Percentiles rank a stretch among this genome's conserved stretches.
Conservation (phyloP, 495 filamentous ascomycete genomes). For the Penicillium goetzii region DNA sequence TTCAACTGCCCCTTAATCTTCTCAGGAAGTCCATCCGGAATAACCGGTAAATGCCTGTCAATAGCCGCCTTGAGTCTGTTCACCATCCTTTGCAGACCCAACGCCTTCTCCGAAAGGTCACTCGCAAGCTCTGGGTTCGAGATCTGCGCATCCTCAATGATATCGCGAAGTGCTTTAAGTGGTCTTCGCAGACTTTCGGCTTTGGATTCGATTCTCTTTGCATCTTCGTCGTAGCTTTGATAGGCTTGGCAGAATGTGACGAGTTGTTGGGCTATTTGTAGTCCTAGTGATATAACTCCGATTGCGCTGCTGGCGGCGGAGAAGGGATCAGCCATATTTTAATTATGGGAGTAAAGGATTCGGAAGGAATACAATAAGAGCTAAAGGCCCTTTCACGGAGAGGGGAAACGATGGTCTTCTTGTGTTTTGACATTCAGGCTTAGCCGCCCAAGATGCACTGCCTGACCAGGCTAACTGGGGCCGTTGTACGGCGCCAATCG, state of each 20-base stretch:
- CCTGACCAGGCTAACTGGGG: neutral
- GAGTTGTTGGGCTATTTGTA: constrained; percentile 10
- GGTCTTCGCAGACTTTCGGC: neutral
- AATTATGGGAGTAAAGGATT: neutral
- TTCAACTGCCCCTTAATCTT: constrained; percentile 6
- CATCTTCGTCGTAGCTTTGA: constrained; percentile 10
- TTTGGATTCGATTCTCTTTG: neutral
- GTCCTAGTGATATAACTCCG: neutral
- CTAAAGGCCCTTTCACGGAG: neutral
- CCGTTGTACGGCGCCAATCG: neutral
- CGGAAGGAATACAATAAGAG: neutral
- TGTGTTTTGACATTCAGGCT: neutral
- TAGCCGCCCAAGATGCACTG: constrained; percentile 2
- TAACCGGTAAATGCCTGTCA: neutral
- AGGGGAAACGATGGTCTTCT: neutral
- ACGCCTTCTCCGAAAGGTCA: constrained; percentile 5
- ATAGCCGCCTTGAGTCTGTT: neutral
- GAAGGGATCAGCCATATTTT: constrained; percentile 1
- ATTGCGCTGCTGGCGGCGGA: constrained; percentile 6
- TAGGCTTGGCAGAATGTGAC: constrained; percentile 7
- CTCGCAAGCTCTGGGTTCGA: neutral
- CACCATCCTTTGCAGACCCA: constrained; percentile 2
- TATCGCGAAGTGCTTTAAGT: neutral
- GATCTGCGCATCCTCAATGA: constrained; percentile 4
- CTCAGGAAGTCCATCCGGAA: neutral